phyloP scores from a whole-genome alignment of 352 stramenopile genomes.

The Globisporangium cederbergense region DNA sequence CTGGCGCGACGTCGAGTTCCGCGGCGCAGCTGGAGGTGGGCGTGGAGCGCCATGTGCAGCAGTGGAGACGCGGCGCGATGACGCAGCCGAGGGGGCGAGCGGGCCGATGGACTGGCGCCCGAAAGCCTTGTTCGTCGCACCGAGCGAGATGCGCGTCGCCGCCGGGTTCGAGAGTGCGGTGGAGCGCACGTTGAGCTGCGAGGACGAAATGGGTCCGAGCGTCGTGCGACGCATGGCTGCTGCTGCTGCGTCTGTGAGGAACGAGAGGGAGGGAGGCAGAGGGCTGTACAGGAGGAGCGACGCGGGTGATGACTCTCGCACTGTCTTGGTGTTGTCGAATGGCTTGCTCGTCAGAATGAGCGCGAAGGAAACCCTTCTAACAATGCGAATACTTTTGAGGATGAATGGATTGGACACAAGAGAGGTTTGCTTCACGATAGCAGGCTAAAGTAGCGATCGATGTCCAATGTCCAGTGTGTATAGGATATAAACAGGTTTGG shows the following conservation, averaged over 20 bases:
- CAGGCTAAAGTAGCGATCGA: too few species aligned
- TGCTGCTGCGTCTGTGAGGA: not conserved
- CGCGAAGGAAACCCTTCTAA: too few species aligned
- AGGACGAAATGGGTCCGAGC: constrained; percentile 79
- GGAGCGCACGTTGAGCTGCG: constrained; percentile 72
- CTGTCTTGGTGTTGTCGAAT: not conserved
- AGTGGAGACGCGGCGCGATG: constrained; percentile 54
- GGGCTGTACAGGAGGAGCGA: not conserved
- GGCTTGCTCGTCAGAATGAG: not conserved
- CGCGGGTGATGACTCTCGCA: too few species aligned
- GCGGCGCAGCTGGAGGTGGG: constrained; percentile 22
- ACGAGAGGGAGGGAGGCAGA: not conserved
- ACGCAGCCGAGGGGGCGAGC: constrained; percentile 20
- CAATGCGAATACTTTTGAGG: too few species aligned
- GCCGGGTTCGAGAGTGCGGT: constrained; percentile 33
- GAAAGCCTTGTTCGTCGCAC: constrained; percentile 32
- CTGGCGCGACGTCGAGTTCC: constrained; percentile 48
- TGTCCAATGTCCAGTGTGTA: too few species aligned
- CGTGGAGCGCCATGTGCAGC: constrained; percentile 18
- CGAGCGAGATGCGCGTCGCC: constrained; percentile 51
- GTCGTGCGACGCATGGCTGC: constrained; percentile 76
- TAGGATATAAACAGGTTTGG: too few species aligned
- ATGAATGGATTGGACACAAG: too few species aligned
- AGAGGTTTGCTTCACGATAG: too few species aligned
- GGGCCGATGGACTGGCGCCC: constrained; percentile 65